Percentiles rank a stretch among this genome's conserved stretches.
These are phyloP conservation scores for Hymenoscyphus scutula DNA, from an alignment of 2,329 filamentous ascomycete genomes.

Conservation along the genomic window DNA sequence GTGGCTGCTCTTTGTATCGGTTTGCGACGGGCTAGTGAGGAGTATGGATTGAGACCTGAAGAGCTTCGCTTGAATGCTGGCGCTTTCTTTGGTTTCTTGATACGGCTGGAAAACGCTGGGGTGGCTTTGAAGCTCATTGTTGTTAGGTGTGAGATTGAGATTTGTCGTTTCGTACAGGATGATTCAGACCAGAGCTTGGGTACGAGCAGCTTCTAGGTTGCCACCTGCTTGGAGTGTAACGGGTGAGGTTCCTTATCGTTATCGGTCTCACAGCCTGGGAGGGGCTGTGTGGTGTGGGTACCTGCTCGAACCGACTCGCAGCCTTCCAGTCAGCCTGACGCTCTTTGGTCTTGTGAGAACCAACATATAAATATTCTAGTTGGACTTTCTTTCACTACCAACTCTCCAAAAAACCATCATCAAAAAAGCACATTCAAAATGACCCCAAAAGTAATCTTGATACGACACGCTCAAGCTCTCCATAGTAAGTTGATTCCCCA, in stretches of 20 bases:
- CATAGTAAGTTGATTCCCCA: constrained; percentile 39
- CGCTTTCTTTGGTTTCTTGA: constrained; percentile 33
- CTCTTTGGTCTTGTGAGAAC: not conserved
- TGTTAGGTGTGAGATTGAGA: not conserved
- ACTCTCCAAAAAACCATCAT: not conserved
- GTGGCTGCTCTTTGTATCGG: constrained; percentile 23
- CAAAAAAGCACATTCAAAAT: constrained; percentile 29
- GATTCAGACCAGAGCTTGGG: constrained; percentile 3
- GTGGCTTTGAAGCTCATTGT: constrained; percentile 34
- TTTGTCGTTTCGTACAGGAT: not conserved
- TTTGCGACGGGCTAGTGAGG: constrained; percentile 33
- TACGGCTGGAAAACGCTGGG: constrained; percentile 34
- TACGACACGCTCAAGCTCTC: constrained; percentile 42
- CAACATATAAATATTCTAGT: not conserved
- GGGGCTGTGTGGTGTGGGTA: too few species aligned
- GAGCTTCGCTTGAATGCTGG: constrained; percentile 31
- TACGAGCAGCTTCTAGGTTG: not conserved
- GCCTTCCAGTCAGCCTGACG: constrained; percentile 11
- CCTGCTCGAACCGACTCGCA: not conserved
- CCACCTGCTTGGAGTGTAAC: not conserved
- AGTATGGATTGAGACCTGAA: constrained; percentile 29
- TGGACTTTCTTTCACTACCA: not conserved
- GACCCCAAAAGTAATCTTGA: constrained; percentile 42
- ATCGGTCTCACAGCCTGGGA: constrained; percentile 6
- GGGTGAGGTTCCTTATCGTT: constrained; percentile 8